A percentile compares a stretch with the other conserved stretches of the same genome.
Conservation (phyloP, 2,329 filamentous ascomycete species). For the Madurella mycetomatis region DNA sequence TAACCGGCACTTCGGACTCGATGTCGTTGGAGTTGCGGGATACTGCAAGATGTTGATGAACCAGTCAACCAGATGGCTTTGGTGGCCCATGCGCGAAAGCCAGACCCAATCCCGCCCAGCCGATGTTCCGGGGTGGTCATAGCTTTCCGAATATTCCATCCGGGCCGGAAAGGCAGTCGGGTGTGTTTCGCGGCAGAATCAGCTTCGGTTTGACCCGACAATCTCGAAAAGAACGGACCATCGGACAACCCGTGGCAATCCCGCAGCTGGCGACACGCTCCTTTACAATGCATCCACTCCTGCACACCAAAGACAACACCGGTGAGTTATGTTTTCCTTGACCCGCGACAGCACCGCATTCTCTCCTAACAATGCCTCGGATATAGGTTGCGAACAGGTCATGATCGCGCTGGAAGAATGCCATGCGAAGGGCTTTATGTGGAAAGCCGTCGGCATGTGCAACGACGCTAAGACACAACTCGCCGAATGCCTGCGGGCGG, state of each 20-base stretch:
- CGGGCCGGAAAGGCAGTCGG: neutral
- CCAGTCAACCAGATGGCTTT: neutral
- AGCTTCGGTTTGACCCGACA: neutral
- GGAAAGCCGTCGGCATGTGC: slow-evolving; percentile 87
- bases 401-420: slow-evolving; percentile 94
- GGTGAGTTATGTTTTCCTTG: slow-evolving; percentile 49
- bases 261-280: neutral
- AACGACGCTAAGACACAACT: slow-evolving; percentile 80
- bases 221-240: neutral
- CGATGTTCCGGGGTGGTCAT: slow-evolving; percentile 13
- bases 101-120: neutral
- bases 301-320: slow-evolving; percentile 87
- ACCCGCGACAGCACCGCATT: neutral
- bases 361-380: neutral
- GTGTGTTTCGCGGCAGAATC: neutral
- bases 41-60: neutral
- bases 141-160: slow-evolving; percentile 5
- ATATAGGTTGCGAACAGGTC: slow-evolving; percentile 83
- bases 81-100: neutral
- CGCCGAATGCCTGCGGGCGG: slow-evolving; percentile 75
- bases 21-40: slow-evolving; percentile 8
- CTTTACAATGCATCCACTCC: slow-evolving; percentile 84
- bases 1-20: neutral
- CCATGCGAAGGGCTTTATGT: slow-evolving; percentile 85
- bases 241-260: neutral